Conservation (phyloP, 805 yeast genomes). For the Hanseniaspora hatyaiensis region DNA sequence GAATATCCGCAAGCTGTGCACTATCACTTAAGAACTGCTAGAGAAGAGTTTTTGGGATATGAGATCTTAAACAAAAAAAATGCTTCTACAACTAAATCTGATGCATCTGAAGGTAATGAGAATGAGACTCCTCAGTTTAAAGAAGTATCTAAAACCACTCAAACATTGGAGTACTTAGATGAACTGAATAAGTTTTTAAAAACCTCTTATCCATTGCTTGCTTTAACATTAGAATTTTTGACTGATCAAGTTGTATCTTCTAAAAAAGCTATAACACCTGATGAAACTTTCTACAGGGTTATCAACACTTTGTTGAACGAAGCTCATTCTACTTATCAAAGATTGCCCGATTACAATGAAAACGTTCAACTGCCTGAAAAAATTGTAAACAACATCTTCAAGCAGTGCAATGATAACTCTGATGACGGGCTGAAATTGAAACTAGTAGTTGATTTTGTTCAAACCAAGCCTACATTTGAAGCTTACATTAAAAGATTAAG, state of each 20-base stretch:
- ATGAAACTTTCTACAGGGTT: slow-evolving; percentile 89
- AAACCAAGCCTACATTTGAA: slow-evolving; percentile 77
- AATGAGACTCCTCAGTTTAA: slow-evolving; percentile 7
- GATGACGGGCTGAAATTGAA: slow-evolving; percentile 82
- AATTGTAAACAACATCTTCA: slow-evolving; percentile 74
- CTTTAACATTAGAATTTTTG: slow-evolving; percentile 82
- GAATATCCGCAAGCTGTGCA: slow-evolving; percentile 95
- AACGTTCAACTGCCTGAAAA: slow-evolving; percentile 82
- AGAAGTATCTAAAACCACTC: slow-evolving; percentile 32
- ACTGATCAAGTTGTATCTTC: slow-evolving; percentile 92
- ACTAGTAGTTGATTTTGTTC: slow-evolving; percentile 82
- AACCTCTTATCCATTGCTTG: slow-evolving; percentile 89
- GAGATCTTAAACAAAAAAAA: slow-evolving; percentile 31
- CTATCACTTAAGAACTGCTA: slow-evolving; percentile 87
- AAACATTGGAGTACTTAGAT: slow-evolving; percentile 87
- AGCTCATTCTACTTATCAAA: slow-evolving; percentile 79
- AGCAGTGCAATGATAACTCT: slow-evolving; percentile 85
- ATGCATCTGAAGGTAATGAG: slow-evolving; percentile 14
- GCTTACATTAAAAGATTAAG: slow-evolving; percentile 72
- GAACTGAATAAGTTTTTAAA: slow-evolving; percentile 91
- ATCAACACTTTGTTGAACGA: slow-evolving; percentile 87
- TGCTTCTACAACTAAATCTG: slow-evolving; percentile 20
- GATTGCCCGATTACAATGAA: slow-evolving; percentile 75
- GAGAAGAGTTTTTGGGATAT: slow-evolving; percentile 80
- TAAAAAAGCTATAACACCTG: slow-evolving; percentile 74